A percentile compares a stretch with the other conserved stretches of the same genome.
Conservation (phyloP, 176 grass and related monocot genomes). For the Lolium rigidum region DNA sequence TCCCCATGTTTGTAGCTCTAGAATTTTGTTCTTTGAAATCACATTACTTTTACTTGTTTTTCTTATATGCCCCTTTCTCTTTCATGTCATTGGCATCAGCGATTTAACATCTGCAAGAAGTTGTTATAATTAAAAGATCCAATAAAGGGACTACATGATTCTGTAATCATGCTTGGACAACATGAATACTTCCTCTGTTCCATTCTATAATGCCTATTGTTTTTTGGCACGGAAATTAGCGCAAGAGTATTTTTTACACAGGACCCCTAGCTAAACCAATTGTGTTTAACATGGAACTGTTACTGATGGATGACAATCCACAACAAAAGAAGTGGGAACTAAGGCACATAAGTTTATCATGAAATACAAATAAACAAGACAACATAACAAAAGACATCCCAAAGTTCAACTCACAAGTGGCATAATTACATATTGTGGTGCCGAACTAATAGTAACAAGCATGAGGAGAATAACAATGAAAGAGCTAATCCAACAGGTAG, state of each 20-base stretch:
- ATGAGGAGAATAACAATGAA: background rate
- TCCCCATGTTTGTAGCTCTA: conserved; percentile 3
- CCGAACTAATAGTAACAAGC: background rate
- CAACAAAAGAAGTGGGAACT: background rate
- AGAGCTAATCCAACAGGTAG: conserved; percentile 29
- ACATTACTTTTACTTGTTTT: background rate
- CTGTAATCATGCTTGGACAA: background rate
- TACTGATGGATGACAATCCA: background rate
- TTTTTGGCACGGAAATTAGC: too few species aligned
- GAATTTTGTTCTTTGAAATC: background rate
- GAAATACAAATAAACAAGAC: background rate
- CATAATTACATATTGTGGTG: background rate
- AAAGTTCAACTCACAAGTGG: background rate
- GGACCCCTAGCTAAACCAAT: too few species aligned
- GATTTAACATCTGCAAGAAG: background rate
- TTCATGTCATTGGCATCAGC: conserved; percentile 4
- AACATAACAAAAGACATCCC: background rate
- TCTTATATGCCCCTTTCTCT: background rate
- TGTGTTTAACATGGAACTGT: background rate
- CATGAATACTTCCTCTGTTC: too few species aligned
- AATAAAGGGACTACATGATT: background rate
- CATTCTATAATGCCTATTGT: too few species aligned
- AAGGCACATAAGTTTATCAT: background rate
- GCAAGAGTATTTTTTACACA: too few species aligned
- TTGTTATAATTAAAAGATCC: background rate